Percentiles rank a stretch among this genome's conserved stretches.
phyloP scores from a whole-genome alignment of 495 filamentous ascomycete species.

The Penicillium riverlandense region DNA sequence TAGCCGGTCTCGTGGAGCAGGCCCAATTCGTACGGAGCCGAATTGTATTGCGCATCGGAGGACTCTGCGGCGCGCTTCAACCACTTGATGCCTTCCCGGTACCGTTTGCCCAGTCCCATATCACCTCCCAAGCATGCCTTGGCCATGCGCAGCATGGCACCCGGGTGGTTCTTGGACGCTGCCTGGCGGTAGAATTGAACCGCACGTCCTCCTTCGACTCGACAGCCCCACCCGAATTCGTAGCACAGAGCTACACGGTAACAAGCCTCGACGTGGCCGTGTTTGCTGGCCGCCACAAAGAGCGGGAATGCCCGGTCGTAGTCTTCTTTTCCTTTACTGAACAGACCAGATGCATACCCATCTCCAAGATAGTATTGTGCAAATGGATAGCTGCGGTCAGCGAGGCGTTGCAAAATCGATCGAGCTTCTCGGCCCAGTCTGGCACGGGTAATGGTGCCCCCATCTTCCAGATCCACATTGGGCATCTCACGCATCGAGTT shows the following conservation, averaged over 20 bases:
- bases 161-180: conserved; percentile 89
- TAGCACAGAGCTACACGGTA: conserved; percentile 93
- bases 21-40: conserved; percentile 86
- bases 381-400: conserved; percentile 84
- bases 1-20: conserved; percentile 81
- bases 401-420: conserved; percentile 76
- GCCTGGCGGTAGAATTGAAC: conserved; percentile 87
- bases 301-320: conserved; percentile 84
- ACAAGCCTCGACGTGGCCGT: conserved; percentile 92
- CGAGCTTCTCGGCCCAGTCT: conserved; percentile 83
- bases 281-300: conserved; percentile 90
- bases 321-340: conserved; percentile 87
- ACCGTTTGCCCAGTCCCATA: conserved; percentile 74
- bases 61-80: conserved; percentile 86
- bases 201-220: conserved; percentile 81
- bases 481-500: conserved; percentile 67
- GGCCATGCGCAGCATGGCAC: conserved; percentile 87
- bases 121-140: conserved; percentile 84
- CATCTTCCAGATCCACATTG: conserved; percentile 29
- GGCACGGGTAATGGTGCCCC: conserved; percentile 40
- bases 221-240: conserved; percentile 95
- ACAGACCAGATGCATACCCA: conserved; percentile 88
- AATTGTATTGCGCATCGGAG: conserved; percentile 85
- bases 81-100: conserved; percentile 93
- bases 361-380: conserved; percentile 97